phyloP scores from a whole-genome alignment of 2,329 filamentous ascomycete species.

The Beauveria pseudobassiana region DNA sequence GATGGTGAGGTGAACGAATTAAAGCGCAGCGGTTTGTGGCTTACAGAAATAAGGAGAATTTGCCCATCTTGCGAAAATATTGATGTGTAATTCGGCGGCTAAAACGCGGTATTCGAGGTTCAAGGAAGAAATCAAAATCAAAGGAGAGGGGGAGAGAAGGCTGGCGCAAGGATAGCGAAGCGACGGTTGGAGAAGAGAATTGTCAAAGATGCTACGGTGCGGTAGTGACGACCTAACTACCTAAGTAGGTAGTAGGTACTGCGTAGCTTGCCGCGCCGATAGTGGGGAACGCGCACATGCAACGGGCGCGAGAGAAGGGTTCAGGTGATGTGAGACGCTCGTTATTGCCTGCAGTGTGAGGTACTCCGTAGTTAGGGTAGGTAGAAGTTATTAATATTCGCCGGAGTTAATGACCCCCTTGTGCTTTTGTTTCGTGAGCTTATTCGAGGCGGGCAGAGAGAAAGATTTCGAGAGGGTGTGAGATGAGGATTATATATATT shows the following conservation, averaged over 20 bases:
- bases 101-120: neutral
- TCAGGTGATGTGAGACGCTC: too few species aligned
- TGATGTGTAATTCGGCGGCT: neutral
- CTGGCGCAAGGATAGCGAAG: neutral
- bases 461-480: too few species aligned
- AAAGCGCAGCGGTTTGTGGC: neutral
- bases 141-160: neutral
- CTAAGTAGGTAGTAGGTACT: neutral
- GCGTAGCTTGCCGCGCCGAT: neutral
- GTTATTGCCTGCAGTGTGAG: too few species aligned
- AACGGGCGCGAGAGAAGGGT: too few species aligned
- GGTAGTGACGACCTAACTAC: neutral
- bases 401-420: too few species aligned
- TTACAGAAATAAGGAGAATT: slow-evolving; percentile 8
- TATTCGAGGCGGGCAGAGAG: too few species aligned
- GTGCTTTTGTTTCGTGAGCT: too few species aligned
- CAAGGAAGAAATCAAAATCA: neutral
- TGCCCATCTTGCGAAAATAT: neutral
- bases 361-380: too few species aligned
- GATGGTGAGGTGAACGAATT: neutral
- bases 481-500: too few species aligned
- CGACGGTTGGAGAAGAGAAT: neutral
- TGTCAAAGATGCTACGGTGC: neutral
- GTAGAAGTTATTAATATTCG: too few species aligned
- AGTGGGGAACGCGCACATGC: neutral